A percentile compares a stretch with the other conserved stretches of the same genome.
phyloP scores from a whole-genome alignment of 169 alveolate genomes.

The Neospora caninum region DNA sequence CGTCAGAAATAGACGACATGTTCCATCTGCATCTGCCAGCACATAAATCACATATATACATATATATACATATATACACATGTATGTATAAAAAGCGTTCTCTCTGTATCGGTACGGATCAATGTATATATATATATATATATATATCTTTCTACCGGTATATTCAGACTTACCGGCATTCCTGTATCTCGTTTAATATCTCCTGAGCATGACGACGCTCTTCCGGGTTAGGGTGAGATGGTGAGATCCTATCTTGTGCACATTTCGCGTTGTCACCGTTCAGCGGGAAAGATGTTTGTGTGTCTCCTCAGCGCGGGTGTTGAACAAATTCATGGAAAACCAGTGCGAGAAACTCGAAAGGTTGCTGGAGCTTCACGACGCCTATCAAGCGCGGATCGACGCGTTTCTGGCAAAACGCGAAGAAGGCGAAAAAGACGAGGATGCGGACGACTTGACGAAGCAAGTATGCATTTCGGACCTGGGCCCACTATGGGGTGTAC shows the following conservation, averaged over 20 bases:
- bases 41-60: not conserved
- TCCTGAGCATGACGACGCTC: too few relatives aligned
- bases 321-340: slow-evolving; percentile 82
- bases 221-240: too few relatives aligned
- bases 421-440: not conserved
- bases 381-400: slow-evolving; percentile 46
- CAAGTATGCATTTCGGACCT: not conserved
- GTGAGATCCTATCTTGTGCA: too few relatives aligned
- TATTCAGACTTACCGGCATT: too few relatives aligned
- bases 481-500: too few relatives aligned
- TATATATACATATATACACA: too few relatives aligned
- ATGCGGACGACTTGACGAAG: not conserved
- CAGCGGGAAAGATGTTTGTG: not conserved
- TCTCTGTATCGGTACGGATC: too few relatives aligned
- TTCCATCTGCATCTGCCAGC: too few relatives aligned
- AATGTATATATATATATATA: not conserved
- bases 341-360: slow-evolving; percentile 82
- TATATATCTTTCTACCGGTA: not conserved
- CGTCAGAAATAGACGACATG: too few relatives aligned
- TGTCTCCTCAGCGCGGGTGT: slow-evolving; percentile 74
- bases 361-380: slow-evolving; percentile 80
- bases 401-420: not conserved
- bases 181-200: too few relatives aligned
- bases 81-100: too few relatives aligned
- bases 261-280: too few relatives aligned